Evolutionary conservation across 2,329 filamentous ascomycete genomes (phyloP).

Genomic region (Hypoxylon sp.): DNA sequence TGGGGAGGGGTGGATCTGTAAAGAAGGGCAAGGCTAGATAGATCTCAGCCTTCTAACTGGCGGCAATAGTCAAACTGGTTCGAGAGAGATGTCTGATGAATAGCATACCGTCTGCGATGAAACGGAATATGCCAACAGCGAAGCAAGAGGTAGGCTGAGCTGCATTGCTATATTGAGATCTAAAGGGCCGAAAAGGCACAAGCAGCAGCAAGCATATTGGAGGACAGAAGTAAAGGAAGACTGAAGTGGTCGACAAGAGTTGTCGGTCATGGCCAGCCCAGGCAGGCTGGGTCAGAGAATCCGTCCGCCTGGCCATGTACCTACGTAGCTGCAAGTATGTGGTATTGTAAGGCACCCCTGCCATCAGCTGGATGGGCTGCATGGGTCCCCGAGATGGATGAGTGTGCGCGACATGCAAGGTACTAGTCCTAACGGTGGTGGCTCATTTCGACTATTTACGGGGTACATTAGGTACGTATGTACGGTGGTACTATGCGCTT

Average conservation of each 20-base stretch:
- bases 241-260: conserved; percentile 40
- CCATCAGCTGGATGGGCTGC: conserved; percentile 41
- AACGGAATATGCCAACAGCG: conserved; percentile 56
- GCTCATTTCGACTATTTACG: conserved; percentile 44
- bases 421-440: conserved; percentile 45
- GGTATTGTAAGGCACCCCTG: conserved; percentile 42
- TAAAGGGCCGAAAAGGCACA: conserved; percentile 52
- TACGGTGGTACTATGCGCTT: conserved; percentile 21
- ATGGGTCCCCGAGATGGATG: conserved; percentile 37
- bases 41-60: conserved; percentile 59
- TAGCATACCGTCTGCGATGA: conserved; percentile 57
- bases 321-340: conserved; percentile 36
- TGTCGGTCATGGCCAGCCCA: conserved; percentile 40
- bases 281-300: conserved; percentile 34
- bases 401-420: conserved; percentile 45
- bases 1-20: conserved; percentile 51
- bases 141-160: conserved; percentile 55
- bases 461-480: conserved; percentile 30
- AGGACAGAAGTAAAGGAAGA: conserved; percentile 48
- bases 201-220: conserved; percentile 44
- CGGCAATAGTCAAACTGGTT: conserved; percentile 50
- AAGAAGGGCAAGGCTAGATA: conserved; percentile 54
- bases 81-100: conserved; percentile 52
- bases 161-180: conserved; percentile 61
- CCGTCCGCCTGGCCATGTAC: conserved; percentile 42